Evolutionary conservation across 306 rosid genomes (phyloP), one percentile per base, ranked within the genome.

Genomic region (Prunus davidiana): DNA sequence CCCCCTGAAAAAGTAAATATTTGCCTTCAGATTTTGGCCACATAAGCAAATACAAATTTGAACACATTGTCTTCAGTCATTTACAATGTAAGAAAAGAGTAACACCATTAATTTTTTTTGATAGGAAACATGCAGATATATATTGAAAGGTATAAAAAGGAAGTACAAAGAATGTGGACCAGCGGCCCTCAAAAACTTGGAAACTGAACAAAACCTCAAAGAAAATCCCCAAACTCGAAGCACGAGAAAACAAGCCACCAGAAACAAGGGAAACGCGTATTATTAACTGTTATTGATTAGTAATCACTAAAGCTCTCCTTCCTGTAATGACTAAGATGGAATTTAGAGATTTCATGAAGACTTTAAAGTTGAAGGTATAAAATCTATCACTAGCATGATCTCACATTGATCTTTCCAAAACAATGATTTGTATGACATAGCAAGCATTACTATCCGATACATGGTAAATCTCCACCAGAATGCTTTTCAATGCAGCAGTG

Each of bases 1-100:
- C 98, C 65, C 98, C 98, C 98, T 95, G 86, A 82, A 80, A 76
- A 72, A 75, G 27, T 12, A 69, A 9, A 19, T 51, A 60, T 34
- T 24, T 16, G 7, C 45, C 15, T 28, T 28, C 19, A 49, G 57
- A 25, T 69, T 60, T 60, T 46, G 58, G 54, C 8, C 10, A 41
- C n/a, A 19, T 34, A 27, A 15, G 45, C 20, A 6, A 12, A n/a
- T 25, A 54, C 27, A 20, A 22, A 51, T 16, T 16, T 16, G 57
- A 51, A 6, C 57, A 51, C 19, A 51, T 3, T 51, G 19, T 51
- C n/a, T 5, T 51, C 57, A 16, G 57, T 51, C 18, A 15, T 51
- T 51, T 51, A 14, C 52, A 49, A 47, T 14, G 6, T 49, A 3
- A 3, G 30, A 28, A 28, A 28, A 28, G 30, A 28, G 30, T 28